These are phyloP conservation scores for Ambrosia trifida DNA, from an alignment of 129 eudicot species.

Conservation along the genomic window DNA sequence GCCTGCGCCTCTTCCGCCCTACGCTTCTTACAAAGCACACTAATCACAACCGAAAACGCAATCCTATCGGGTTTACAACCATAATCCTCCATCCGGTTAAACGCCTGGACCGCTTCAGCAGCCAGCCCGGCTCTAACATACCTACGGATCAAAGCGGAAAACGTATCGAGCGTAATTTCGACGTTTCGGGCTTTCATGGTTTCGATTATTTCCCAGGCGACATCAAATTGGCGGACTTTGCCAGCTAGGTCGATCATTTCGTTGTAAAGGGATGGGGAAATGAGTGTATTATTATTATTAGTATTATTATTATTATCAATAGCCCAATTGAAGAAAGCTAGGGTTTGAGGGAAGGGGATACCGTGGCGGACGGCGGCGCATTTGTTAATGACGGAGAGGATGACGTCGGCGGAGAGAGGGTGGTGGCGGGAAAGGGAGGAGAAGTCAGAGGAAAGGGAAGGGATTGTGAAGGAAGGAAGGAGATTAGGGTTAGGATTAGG, in stretches of 20 bases:
- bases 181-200: conserved; percentile 48
- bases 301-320: background rate
- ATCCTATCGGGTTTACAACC: conserved; percentile 49
- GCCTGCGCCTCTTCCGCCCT: conserved; percentile 70
- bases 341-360: conserved; percentile 66
- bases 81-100: conserved; percentile 80
- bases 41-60: conserved; percentile 56
- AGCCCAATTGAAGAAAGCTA: conserved; percentile 92
- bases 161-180: conserved; percentile 41
- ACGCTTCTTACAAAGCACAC: conserved; percentile 63
- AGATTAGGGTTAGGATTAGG: conserved; percentile 17
- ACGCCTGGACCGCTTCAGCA: conserved; percentile 66
- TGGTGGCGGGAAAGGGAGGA: conserved; percentile 35
- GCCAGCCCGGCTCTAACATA: conserved; percentile 81
- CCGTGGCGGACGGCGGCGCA: conserved; percentile 76
- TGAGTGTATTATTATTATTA: background rate
- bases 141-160: conserved; percentile 56
- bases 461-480: conserved; percentile 47
- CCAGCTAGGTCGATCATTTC: conserved; percentile 84
- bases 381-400: conserved; percentile 48
- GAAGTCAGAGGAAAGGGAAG: conserved; percentile 65
- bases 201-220: conserved; percentile 74
- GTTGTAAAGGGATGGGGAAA: conserved; percentile 37
- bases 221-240: conserved; percentile 63
- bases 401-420: conserved; percentile 45